phyloP scores from a whole-genome alignment of 257 asterid genomes.

The Buddleja alternifolia region DNA sequence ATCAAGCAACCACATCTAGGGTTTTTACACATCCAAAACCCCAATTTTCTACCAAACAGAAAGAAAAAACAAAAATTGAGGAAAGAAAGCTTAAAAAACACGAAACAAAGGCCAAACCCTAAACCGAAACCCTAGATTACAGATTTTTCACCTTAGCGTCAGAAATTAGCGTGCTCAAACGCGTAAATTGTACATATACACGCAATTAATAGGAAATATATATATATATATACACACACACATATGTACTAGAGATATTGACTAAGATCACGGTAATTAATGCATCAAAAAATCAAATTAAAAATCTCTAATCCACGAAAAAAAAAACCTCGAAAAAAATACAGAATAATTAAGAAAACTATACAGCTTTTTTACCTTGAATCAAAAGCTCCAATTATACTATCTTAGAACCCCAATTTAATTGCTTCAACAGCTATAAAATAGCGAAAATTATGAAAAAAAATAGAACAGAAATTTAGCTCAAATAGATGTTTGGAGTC shows the following conservation, averaged over 20 bases:
- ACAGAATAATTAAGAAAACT: conserved; percentile 13
- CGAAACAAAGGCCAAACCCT: conserved; percentile 1
- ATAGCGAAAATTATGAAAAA: neutral
- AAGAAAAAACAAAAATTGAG: neutral
- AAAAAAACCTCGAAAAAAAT: conserved; percentile 2
- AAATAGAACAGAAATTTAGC: neutral
- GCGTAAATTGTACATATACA: conserved; percentile 7
- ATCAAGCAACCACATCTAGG: too few species aligned
- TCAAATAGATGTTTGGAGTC: neutral
- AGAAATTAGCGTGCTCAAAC: conserved; percentile 19
- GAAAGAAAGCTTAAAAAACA: neutral
- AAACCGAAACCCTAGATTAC: conserved; percentile 37
- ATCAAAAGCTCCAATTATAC: neutral
- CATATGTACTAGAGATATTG: conserved; percentile 22
- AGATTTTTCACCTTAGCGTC: conserved; percentile 2
- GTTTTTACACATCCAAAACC: conserved; percentile 4
- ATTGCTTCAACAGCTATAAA: conserved; percentile 5
- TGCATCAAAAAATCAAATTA: conserved; percentile 28
- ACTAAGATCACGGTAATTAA: conserved; percentile 26
- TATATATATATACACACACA: too few species aligned
- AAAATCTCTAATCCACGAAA: conserved; percentile 7
- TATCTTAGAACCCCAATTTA: neutral
- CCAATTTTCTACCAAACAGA: neutral
- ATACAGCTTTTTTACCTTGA: conserved; percentile 17
- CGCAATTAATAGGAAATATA: conserved; percentile 29